Percentiles rank a stretch among this genome's conserved stretches.
Evolutionary conservation across 2,329 filamentous ascomycete genomes (phyloP).

Genomic region (Rutstroemia sp.): DNA sequence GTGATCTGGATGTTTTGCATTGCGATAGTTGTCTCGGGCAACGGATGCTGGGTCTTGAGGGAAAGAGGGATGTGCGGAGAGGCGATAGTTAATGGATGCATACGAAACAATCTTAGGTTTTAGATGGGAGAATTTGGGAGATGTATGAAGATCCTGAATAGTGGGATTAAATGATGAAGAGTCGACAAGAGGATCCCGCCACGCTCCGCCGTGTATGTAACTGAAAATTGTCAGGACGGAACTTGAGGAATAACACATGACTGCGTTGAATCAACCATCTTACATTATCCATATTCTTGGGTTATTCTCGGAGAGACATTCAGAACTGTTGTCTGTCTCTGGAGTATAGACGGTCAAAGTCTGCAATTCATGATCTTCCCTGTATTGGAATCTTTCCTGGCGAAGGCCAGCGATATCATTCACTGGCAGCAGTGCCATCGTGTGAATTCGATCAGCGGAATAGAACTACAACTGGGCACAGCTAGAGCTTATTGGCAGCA

Average conservation of each 20-base stretch:
- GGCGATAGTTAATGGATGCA: constrained; percentile 57
- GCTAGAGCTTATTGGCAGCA: too few relatives aligned
- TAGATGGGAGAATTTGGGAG: neutral
- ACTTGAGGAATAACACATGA: neutral
- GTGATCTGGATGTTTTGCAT: constrained; percentile 53
- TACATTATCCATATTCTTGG: constrained; percentile 7
- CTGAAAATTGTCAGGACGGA: constrained; percentile 7
- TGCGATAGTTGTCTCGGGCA: constrained; percentile 26
- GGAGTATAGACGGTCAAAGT: neutral
- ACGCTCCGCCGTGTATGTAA: constrained; percentile 53
- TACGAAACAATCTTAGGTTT: constrained; percentile 47
- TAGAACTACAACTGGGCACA: too few relatives aligned
- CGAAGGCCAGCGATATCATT: neutral
- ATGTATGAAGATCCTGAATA: constrained; percentile 35
- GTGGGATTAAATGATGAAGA: constrained; percentile 39
- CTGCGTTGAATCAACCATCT: neutral
- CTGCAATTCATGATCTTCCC: constrained; percentile 5
- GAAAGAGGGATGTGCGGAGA: constrained; percentile 47
- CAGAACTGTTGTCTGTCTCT: neutral
- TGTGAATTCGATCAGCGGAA: neutral
- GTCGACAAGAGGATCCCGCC: constrained; percentile 49
- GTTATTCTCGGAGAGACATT: neutral
- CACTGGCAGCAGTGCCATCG: neutral
- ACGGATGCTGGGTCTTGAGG: constrained; percentile 30
- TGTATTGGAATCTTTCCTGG: constrained; percentile 2